These are phyloP conservation scores for Fomitopsis pulvina DNA, from an alignment of 768 basidiomycete species.

Conservation along the genomic window DNA sequence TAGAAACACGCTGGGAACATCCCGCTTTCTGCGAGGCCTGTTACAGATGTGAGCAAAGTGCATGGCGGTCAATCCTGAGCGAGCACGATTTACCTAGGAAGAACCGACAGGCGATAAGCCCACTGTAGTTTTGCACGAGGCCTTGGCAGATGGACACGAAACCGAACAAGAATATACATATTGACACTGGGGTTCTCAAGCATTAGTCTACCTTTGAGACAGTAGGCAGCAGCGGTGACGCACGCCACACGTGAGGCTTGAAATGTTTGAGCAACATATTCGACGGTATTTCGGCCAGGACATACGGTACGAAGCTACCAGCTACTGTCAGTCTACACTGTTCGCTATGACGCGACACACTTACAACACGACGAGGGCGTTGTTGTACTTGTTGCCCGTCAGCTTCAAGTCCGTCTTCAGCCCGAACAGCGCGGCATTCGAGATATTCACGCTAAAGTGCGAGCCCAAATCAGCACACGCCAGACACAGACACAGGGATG, in stretches of 20 bases:
- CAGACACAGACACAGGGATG: background rate
- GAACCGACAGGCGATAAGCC: constrained; percentile 32
- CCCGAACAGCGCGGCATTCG: constrained; percentile 25
- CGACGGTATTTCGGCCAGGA: constrained; percentile 30
- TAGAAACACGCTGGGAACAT: constrained; percentile 23
- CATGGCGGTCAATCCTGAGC: constrained; percentile 3
- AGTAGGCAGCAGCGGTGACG: constrained; percentile 2
- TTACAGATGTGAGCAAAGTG: constrained; percentile 3
- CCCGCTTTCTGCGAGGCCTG: constrained; percentile 21
- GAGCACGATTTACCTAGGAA: constrained; percentile 23
- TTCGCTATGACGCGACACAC: constrained; percentile 4
- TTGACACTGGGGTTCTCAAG: constrained; percentile 20
- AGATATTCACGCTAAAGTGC: constrained; percentile 23
- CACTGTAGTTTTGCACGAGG: constrained; percentile 25
- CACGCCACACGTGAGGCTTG: constrained; percentile 30
- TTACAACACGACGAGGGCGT: constrained; percentile 27
- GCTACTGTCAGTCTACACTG: background rate
- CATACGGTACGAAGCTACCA: constrained; percentile 26
- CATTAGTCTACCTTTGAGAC: background rate
- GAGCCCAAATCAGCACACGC: background rate
- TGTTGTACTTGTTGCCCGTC: constrained; percentile 22
- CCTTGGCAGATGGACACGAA: constrained; percentile 28
- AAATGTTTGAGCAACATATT: constrained; percentile 27
- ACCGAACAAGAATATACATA: constrained; percentile 32
- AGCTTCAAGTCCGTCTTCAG: constrained; percentile 24